Conservation (phyloP, 352 stramenopile species). For the Pythium pyrilobum region DNA sequence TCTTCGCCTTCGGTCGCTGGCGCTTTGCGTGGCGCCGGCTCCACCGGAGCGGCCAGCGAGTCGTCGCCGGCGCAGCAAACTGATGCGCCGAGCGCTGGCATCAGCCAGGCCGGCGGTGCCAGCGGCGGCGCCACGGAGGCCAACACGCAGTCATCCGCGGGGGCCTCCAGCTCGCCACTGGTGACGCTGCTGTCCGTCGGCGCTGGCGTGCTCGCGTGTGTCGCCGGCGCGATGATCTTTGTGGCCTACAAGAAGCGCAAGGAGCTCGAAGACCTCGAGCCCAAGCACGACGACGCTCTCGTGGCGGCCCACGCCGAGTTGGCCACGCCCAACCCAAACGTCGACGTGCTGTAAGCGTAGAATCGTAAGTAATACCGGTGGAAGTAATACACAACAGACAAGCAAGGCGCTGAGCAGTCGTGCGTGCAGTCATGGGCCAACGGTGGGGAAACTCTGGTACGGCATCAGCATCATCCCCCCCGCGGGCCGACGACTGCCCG, state of each 20-base stretch:
- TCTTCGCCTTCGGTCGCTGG: too few relatives aligned
- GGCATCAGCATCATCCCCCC: conserved; percentile 82
- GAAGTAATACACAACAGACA: too few relatives aligned
- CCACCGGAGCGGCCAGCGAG: too few relatives aligned
- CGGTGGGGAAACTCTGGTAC: too few relatives aligned
- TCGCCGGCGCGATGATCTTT: conserved; percentile 7
- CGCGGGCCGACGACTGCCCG: conserved; percentile 42
- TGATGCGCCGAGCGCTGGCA: too few relatives aligned
- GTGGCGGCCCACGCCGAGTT: conserved; percentile 4
- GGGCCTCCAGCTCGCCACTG: neutral
- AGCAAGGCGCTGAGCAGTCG: too few relatives aligned
- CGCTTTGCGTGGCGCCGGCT: too few relatives aligned
- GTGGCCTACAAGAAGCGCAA: conserved; percentile 16
- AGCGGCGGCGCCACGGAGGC: neutral
- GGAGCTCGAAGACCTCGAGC: conserved; percentile 10
- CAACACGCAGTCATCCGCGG: neutral
- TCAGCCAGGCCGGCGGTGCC: neutral
- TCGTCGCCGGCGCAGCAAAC: too few relatives aligned
- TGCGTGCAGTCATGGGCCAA: too few relatives aligned
- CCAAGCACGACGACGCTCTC: conserved; percentile 6
- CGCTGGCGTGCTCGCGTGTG: conserved; percentile 4
- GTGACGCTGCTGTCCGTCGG: conserved; percentile 8
- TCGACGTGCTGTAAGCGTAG: conserved; percentile 5
- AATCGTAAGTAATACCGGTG: neutral
- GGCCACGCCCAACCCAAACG: conserved; percentile 3